Percentiles rank a stretch among this genome's conserved stretches.
These are phyloP conservation scores for Polygonum aviculare DNA, from an alignment of 148 eudicot genomes.

Conservation along the genomic window DNA sequence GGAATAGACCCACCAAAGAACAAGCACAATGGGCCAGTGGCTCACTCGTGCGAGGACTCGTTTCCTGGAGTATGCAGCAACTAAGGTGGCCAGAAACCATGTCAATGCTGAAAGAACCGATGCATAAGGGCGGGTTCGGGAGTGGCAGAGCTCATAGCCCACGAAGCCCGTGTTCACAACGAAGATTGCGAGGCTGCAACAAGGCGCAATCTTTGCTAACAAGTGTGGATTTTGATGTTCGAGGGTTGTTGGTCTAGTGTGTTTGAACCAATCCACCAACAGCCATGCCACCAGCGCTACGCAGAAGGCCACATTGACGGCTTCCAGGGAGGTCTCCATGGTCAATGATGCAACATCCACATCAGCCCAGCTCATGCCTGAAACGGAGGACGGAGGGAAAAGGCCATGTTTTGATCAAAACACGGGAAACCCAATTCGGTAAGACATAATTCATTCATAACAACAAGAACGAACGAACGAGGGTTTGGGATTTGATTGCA, in stretches of 20 bases:
- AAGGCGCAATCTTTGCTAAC: conserved; percentile 22
- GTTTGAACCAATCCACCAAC: not conserved
- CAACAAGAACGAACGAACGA: not conserved
- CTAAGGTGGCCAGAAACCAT: conserved; percentile 41
- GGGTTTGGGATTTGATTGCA: not conserved
- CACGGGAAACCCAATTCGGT: not conserved
- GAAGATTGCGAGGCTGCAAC: conserved; percentile 29
- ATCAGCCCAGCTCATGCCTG: not conserved
- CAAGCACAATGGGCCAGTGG: conserved; percentile 37
- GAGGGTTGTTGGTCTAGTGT: not conserved
- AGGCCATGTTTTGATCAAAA: not conserved
- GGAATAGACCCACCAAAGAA: conserved; percentile 51
- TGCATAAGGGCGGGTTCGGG: not conserved
- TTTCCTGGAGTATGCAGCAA: conserved; percentile 27
- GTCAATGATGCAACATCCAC: not conserved
- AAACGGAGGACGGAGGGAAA: not conserved
- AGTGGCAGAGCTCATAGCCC: conserved; percentile 25
- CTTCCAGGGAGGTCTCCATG: not conserved
- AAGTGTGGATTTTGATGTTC: not conserved
- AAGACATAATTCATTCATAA: not conserved
- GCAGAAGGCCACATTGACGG: not conserved
- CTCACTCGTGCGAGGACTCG: no score
- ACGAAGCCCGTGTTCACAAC: conserved; percentile 27
- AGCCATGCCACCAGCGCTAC: not conserved
- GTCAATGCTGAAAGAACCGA: conserved; percentile 22